These are phyloP conservation scores for Collybia nuda DNA, from an alignment of 768 basidiomycete genomes.

Conservation along the genomic window DNA sequence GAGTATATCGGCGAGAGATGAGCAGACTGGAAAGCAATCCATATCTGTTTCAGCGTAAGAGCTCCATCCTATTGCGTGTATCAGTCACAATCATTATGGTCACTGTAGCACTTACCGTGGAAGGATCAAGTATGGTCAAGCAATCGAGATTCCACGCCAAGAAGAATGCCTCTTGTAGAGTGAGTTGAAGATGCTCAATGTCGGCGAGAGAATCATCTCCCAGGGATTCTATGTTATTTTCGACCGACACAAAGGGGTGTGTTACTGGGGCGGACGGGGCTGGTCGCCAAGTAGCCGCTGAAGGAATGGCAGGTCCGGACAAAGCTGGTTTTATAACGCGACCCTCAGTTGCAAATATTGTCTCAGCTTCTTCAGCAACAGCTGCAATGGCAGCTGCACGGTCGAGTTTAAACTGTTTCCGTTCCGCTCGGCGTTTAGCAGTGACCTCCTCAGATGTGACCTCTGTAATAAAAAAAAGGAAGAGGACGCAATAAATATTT, in stretches of 20 bases:
- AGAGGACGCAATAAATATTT: conserved; percentile 3
- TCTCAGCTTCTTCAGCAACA: conserved; percentile 78
- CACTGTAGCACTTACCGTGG: conserved; percentile 49
- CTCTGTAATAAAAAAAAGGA: conserved; percentile 33
- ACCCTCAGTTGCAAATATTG: conserved; percentile 68
- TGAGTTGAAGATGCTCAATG: conserved; percentile 89
- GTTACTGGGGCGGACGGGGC: conserved; percentile 16
- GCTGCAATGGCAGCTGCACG: conserved; percentile 86
- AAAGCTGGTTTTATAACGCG: conserved; percentile 60
- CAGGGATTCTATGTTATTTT: conserved; percentile 31
- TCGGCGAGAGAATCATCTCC: conserved; percentile 57
- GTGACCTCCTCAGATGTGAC: conserved; percentile 91
- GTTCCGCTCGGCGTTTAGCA: conserved; percentile 81
- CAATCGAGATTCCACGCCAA: conserved; percentile 83
- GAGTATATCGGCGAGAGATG: conserved; percentile 44
- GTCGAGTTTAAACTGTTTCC: conserved; percentile 91
- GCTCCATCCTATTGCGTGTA: conserved; percentile 42
- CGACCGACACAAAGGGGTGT: conserved; percentile 18
- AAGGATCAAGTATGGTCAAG: conserved; percentile 64
- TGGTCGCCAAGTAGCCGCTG: conserved; percentile 80
- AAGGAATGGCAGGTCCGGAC: conserved; percentile 66
- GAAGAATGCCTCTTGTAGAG: conserved; percentile 88
- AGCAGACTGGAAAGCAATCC: conserved; percentile 60
- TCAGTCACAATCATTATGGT: conserved; percentile 2
- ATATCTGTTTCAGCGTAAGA: conserved; percentile 58